These are phyloP conservation scores for Ophiocordyceps robertsii DNA, from an alignment of 2,329 filamentous ascomycete genomes.

Conservation along the genomic window DNA sequence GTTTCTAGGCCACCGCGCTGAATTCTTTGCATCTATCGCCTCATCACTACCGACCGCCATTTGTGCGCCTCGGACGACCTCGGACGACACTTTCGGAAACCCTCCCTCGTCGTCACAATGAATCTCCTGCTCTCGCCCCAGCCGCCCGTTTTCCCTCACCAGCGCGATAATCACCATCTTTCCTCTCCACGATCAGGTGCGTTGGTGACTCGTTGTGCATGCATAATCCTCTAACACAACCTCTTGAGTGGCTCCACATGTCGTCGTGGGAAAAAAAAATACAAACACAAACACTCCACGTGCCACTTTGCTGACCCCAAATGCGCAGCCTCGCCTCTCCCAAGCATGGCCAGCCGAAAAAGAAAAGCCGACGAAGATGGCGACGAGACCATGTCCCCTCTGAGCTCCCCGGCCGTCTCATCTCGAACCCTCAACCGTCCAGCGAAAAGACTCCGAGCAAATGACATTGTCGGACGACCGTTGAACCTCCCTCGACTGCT, in stretches of 20 bases:
- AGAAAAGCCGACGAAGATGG: constrained; percentile 72
- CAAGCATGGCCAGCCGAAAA: constrained; percentile 51
- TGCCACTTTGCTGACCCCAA: constrained; percentile 7
- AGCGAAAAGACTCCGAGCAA: constrained; percentile 47
- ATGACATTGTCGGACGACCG: constrained; percentile 51
- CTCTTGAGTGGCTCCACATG: background rate
- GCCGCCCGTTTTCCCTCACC: constrained; percentile 43
- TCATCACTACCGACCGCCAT: no score
- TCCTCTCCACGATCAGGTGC: constrained; percentile 43
- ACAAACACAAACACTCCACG: background rate
- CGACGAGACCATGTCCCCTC: constrained; percentile 84
- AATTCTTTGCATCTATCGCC: no score
- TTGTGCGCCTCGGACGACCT: background rate
- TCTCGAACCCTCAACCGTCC: constrained; percentile 53
- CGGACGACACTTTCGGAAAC: constrained; percentile 2
- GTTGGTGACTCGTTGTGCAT: constrained; percentile 13
- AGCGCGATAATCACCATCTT: constrained; percentile 40
- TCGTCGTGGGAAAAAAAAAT: background rate
- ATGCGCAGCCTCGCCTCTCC: constrained; percentile 28
- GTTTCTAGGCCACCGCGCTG: no score
- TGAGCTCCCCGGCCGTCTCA: constrained; percentile 64
- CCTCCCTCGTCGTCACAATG: constrained; percentile 28
- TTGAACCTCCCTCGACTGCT: constrained; percentile 58
- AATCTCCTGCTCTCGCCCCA: constrained; percentile 49
- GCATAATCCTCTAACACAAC: background rate